phyloP scores from a whole-genome alignment of 2,329 filamentous ascomycete genomes.

The Helicocarpus griseus region DNA sequence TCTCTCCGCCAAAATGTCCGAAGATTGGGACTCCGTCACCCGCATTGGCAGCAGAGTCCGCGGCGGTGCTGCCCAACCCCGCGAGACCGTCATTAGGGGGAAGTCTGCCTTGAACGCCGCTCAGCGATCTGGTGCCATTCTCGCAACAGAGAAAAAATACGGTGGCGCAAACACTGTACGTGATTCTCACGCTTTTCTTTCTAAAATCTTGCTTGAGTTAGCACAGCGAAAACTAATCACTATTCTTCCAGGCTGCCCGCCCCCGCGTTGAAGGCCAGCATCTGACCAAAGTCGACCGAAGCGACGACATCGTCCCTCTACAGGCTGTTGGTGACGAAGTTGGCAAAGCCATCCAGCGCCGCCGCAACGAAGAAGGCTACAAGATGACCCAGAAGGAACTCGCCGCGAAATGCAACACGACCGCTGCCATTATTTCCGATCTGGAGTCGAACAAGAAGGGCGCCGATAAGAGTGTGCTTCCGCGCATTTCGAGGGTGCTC shows the following conservation, averaged over 20 bases:
- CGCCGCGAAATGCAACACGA: constrained; percentile 84
- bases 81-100: constrained; percentile 83
- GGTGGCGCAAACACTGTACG: constrained; percentile 68
- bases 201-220: not conserved
- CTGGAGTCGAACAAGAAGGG: constrained; percentile 72
- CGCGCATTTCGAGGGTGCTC: constrained; percentile 69
- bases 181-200: constrained; percentile 14
- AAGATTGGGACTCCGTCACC: constrained; percentile 81
- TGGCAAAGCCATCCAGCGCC: constrained; percentile 70
- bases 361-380: constrained; percentile 71
- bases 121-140: constrained; percentile 63
- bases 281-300: constrained; percentile 93
- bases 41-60: constrained; percentile 87
- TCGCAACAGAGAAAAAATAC: constrained; percentile 89
- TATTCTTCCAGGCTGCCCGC: constrained; percentile 28
- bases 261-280: constrained; percentile 72
- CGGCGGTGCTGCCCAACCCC: constrained; percentile 49
- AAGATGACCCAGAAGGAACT: constrained; percentile 92
- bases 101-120: constrained; percentile 82
- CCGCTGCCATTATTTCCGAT: constrained; percentile 65
- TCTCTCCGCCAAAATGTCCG: constrained; percentile 18
- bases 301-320: constrained; percentile 94
- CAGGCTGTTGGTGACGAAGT: constrained; percentile 78
- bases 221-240: not conserved
- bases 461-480: constrained; percentile 76